Evolutionary conservation across 1,284 basidiomycete species (phyloP).

Genomic region (Leccinum angustisporum): DNA sequence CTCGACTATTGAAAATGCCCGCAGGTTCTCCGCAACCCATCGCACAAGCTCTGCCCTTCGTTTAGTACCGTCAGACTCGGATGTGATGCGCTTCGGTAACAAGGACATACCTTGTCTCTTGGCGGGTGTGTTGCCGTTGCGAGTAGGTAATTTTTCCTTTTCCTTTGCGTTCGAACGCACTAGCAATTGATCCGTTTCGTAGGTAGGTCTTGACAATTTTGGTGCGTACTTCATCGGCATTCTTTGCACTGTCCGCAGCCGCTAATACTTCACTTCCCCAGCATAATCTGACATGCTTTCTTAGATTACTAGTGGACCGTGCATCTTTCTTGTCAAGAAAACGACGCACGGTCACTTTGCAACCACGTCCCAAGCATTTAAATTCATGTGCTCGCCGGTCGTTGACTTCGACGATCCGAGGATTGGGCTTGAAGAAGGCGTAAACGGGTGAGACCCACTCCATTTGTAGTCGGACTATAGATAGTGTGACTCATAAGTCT

Average conservation of each 20-base stretch:
- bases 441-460: neutral
- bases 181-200: neutral
- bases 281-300: no score
- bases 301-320: neutral
- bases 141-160: neutral
- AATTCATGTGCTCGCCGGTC: no score
- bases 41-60: neutral
- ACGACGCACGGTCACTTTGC: neutral
- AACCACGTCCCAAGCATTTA: neutral
- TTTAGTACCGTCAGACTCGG: no score
- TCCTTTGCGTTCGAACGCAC: neutral
- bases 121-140: no score
- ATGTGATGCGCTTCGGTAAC: no score
- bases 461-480: no score
- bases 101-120: no score
- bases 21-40: neutral
- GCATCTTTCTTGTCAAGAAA: neutral
- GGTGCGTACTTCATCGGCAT: neutral
- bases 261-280: no score
- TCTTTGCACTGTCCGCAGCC: neutral
- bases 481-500: no score
- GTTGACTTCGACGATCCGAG: neutral
- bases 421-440: neutral
- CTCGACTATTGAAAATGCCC: neutral
- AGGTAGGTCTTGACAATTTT: neutral